phyloP scores from a whole-genome alignment of 2,329 filamentous ascomycete species.

The Coleophoma crateriformis region DNA sequence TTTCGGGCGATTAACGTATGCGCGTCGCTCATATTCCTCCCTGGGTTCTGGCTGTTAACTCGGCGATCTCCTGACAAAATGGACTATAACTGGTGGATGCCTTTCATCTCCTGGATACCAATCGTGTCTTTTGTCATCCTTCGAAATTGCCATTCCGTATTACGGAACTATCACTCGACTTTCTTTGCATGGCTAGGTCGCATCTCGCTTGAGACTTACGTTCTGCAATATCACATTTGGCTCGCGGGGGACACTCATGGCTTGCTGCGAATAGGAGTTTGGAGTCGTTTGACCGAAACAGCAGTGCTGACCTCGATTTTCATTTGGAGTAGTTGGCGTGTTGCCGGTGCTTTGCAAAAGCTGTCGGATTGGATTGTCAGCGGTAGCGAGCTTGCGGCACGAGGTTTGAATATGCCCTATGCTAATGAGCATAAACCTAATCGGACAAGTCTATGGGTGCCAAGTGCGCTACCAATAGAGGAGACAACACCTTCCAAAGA shows the following conservation, averaged over 20 bases:
- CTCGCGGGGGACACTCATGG: conserved; percentile 52
- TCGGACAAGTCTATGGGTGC: not conserved
- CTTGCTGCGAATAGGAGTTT: conserved; percentile 32
- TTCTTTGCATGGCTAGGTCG: conserved; percentile 49
- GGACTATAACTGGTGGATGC: conserved; percentile 44
- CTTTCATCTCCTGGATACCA: conserved; percentile 47
- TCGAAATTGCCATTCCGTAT: conserved; percentile 38
- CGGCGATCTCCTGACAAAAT: conserved; percentile 26
- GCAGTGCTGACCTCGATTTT: conserved; percentile 35
- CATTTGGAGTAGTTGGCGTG: conserved; percentile 33
- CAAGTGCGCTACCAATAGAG: not conserved
- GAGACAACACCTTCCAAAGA: not conserved
- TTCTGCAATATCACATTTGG: conserved; percentile 57
- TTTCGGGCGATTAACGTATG: conserved; percentile 10
- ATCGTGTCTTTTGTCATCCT: conserved; percentile 46
- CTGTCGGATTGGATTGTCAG: conserved; percentile 33
- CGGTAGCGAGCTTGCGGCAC: not conserved
- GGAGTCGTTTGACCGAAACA: conserved; percentile 29
- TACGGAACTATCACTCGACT: conserved; percentile 37
- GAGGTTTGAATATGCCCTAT: not conserved
- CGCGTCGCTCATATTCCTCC: conserved; percentile 15
- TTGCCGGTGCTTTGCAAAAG: conserved; percentile 29
- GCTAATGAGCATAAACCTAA: not conserved
- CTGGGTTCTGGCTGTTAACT: conserved; percentile 14
- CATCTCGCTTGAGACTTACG: conserved; percentile 52